A percentile compares a stretch with the other conserved stretches of the same genome.
These are phyloP conservation scores for Linnemannia zychae DNA, from an alignment of 192 early-diverging fungal genomes.

Conservation along the genomic window DNA sequence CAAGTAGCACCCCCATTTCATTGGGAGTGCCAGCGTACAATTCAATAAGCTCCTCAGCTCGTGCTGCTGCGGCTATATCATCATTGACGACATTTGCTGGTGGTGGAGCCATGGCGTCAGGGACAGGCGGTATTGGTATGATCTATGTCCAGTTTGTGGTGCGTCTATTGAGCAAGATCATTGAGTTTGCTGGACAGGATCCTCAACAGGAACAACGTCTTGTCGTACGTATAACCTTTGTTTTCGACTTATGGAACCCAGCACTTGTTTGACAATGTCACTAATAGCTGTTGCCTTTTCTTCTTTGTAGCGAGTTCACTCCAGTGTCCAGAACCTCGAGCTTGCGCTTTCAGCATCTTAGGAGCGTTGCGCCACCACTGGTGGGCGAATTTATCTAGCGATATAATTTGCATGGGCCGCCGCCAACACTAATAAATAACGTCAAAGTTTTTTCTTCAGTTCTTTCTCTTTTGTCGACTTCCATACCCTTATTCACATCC, in stretches of 20 bases:
- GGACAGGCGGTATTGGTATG: slow-evolving; percentile 44
- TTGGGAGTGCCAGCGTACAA: background rate
- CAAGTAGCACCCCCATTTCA: background rate
- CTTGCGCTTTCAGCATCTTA: slow-evolving; percentile 16
- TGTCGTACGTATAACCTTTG: slow-evolving; percentile 13
- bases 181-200: slow-evolving; percentile 51
- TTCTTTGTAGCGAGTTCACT: slow-evolving; percentile 35
- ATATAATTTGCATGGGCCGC: no score
- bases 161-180: slow-evolving; percentile 45
- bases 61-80: slow-evolving; percentile 34
- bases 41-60: slow-evolving; percentile 7
- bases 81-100: slow-evolving; percentile 41
- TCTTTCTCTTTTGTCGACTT: background rate
- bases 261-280: no score
- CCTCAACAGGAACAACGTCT: slow-evolving; percentile 48
- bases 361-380: background rate
- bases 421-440: background rate
- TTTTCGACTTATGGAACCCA: background rate
- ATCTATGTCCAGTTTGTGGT: slow-evolving; percentile 54
- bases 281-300: background rate
- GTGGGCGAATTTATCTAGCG: background rate
- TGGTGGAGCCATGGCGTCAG: slow-evolving; percentile 41
- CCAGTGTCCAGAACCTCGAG: slow-evolving; percentile 50
- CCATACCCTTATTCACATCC: background rate
- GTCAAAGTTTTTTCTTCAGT: background rate